phyloP scores from a whole-genome alignment of 345 rosid species.

The Sapria himalayana region DNA sequence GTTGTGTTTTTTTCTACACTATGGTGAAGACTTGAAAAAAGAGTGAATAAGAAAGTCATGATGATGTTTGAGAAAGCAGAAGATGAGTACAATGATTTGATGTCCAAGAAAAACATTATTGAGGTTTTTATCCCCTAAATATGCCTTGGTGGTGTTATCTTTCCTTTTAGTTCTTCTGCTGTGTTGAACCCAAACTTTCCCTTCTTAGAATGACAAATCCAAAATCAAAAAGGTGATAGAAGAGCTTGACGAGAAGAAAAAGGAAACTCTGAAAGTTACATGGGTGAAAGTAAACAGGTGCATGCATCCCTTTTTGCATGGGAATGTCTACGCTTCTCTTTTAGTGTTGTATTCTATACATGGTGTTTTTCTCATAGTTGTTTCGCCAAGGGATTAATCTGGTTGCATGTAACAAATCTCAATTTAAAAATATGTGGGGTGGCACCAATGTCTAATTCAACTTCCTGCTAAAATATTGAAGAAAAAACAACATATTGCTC shows the following conservation, averaged over 20 bases:
- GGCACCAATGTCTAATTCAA: too few relatives aligned
- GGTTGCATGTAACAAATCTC: too few relatives aligned
- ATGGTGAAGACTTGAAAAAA: constrained; percentile 53
- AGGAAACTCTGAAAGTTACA: constrained; percentile 73
- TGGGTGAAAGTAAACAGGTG: constrained; percentile 88
- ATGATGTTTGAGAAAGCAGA: constrained; percentile 98
- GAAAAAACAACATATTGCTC: too few relatives aligned
- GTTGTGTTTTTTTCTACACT: constrained; percentile 6
- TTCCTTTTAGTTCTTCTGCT: constrained; percentile 5
- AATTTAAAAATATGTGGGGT: too few relatives aligned
- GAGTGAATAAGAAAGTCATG: constrained; percentile 97
- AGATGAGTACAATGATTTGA: constrained; percentile 74
- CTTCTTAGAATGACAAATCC: constrained; percentile 53
- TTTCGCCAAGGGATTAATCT: too few relatives aligned
- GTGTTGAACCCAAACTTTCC: constrained; percentile 3
- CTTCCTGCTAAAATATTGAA: too few relatives aligned
- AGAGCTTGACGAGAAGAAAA: constrained; percentile 95
- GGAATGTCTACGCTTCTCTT: not conserved
- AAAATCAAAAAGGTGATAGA: constrained; percentile 88
- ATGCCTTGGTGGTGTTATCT: constrained; percentile 4
- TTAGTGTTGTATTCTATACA: too few relatives aligned
- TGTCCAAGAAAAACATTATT: constrained; percentile 65
- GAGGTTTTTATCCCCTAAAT: constrained; percentile 38
- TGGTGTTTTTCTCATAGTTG: not conserved
- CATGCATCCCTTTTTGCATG: too few relatives aligned